A percentile compares a stretch with the other conserved stretches of the same genome.
phyloP scores from a whole-genome alignment of 2,329 filamentous ascomycete genomes.

The Phoma sp. region DNA sequence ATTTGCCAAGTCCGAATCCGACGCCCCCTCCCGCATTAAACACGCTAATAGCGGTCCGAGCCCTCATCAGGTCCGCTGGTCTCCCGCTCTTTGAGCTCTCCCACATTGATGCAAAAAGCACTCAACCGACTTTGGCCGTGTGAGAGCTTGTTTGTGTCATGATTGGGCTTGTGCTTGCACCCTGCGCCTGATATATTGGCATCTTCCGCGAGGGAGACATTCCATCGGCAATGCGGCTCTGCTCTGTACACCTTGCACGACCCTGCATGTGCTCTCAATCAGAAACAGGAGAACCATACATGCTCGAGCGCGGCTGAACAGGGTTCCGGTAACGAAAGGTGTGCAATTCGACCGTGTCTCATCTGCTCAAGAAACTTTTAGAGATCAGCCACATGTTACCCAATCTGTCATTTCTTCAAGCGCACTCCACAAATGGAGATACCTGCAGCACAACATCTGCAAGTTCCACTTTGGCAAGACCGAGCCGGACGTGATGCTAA shows the following conservation, averaged over 20 bases:
- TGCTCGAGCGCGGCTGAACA: conserved; percentile 3
- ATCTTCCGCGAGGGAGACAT: neutral
- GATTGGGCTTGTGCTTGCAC: neutral
- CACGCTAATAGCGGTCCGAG: conserved; percentile 6
- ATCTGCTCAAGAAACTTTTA: neutral
- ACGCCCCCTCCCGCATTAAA: too few species aligned
- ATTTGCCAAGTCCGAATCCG: too few species aligned
- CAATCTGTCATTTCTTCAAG: too few species aligned
- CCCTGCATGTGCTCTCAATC: conserved; percentile 3
- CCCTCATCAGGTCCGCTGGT: neutral
- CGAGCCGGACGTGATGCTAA: neutral
- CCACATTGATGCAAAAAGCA: too few species aligned
- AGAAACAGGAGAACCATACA: too few species aligned
- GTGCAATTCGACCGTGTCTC: neutral
- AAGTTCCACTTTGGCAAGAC: neutral
- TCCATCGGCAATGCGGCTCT: conserved; percentile 18
- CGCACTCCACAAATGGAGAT: too few species aligned
- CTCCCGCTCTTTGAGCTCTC: neutral
- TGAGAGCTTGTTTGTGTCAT: too few species aligned
- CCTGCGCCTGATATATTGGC: neutral
- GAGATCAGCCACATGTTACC: neutral
- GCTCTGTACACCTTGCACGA: conserved; percentile 6
- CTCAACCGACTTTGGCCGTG: too few species aligned
- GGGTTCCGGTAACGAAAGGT: neutral
- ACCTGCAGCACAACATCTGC: too few species aligned